phyloP scores from a whole-genome alignment of 495 filamentous ascomycete species.

The Cercophora newfieldiana region DNA sequence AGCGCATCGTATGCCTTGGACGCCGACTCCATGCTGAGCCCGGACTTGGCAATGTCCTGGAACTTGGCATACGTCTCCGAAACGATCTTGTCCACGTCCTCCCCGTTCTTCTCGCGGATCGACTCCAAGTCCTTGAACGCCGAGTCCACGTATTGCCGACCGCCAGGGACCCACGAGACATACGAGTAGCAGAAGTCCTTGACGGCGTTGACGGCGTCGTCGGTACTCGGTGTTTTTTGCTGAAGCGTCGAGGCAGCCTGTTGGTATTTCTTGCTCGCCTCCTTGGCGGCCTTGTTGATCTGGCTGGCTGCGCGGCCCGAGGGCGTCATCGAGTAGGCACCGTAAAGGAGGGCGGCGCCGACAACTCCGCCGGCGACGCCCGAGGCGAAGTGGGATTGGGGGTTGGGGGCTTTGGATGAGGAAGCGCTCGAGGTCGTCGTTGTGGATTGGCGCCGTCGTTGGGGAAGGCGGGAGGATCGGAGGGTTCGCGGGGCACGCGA shows the following conservation, averaged over 20 bases:
- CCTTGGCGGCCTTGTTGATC: constrained; percentile 49
- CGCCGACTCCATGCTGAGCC: constrained; percentile 53
- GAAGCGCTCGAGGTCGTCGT: constrained; percentile 31
- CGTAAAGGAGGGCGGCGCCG: constrained; percentile 40
- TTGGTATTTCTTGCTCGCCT: constrained; percentile 54
- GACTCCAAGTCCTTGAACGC: constrained; percentile 64
- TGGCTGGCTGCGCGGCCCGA: constrained; percentile 47
- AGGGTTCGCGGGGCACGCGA: background rate
- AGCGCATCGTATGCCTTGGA: constrained; percentile 54
- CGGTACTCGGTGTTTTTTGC: constrained; percentile 56
- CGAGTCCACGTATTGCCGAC: constrained; percentile 56
- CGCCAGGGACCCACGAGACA: constrained; percentile 67
- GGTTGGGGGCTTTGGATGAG: constrained; percentile 28
- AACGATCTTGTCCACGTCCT: constrained; percentile 64
- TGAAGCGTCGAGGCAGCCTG: constrained; percentile 51
- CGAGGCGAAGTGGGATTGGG: constrained; percentile 50
- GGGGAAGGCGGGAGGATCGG: constrained; percentile 6
- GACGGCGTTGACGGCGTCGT: constrained; percentile 58
- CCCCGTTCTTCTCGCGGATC: constrained; percentile 56
- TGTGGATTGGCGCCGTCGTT: constrained; percentile 47
- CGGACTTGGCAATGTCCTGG: constrained; percentile 48
- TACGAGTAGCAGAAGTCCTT: constrained; percentile 60
- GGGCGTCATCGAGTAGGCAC: constrained; percentile 60
- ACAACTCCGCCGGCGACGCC: constrained; percentile 49
- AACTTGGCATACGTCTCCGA: constrained; percentile 60